Base-by-base conservation (phyloP, 2,329 filamentous ascomycete genomes). In the Laburnicola sp. region DNA sequence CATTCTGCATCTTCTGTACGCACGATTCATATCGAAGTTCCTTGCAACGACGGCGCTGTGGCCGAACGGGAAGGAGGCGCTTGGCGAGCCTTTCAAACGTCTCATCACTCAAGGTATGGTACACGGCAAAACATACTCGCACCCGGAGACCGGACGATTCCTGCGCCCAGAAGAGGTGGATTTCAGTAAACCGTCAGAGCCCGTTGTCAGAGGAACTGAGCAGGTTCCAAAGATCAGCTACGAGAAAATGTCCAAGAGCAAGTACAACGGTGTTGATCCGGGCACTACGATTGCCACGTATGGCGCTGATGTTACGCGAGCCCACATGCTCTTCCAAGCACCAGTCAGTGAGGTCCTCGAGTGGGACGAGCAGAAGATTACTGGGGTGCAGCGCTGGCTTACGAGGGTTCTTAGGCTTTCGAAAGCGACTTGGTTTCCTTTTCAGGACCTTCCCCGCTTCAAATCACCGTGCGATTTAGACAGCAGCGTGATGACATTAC, bases 171-270 rank as follows among this genome's bases (percentile, higher is more conserved):
- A 85, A 11, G 89, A 96, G 69, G 79, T 96, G 10, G 85, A 92
- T 57, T 62, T 86, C 3, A 78, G 76, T 3, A 78, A 82, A 35
- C 76, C 81, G 0, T 74, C 76, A 0, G 74, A 75, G 9, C 88
- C 88, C 1, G 76, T 78, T 47, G 81, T 94, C n/a, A 78, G 78
- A 16, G 78, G 80, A 0, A 88, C 84, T 0, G 83, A 84, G 3
- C 74, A 81, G 41, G 63, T 66, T 0, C 84, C 87, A 1, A 81
- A 76, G 26, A 73, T 91, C 16, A 86, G 83, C 1, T 96, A 82
- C 62, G 91, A 96, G 70, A 96, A 96, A 69, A 96, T 96, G 91
- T 94, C 89, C 34, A 96, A 96, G 75, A 95, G 89, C 64, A 96
- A 96, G 72, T 81, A 94, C 75, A 96, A 96, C 66, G 91, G 91